phyloP scores from a whole-genome alignment of 495 filamentous ascomycete species.

The Aspergillus cavernicola region DNA sequence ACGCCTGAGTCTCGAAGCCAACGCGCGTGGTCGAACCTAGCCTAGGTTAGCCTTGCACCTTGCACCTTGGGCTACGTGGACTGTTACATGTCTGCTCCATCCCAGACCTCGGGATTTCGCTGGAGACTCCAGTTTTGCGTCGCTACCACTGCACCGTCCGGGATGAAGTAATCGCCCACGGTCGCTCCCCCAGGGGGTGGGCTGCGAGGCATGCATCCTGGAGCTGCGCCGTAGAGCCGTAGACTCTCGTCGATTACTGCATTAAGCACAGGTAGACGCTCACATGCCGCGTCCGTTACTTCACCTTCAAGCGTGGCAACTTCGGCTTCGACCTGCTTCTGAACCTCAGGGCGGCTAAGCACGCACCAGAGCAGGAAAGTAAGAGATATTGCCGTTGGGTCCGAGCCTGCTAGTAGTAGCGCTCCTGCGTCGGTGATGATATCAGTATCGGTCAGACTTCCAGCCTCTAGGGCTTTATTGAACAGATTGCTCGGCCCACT shows the following conservation, averaged over 20 bases:
- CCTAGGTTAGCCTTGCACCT: too few relatives aligned
- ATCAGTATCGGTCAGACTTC: neutral
- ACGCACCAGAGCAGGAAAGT: slow-evolving; percentile 42
- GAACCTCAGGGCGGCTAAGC: slow-evolving; percentile 26
- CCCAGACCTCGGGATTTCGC: slow-evolving; percentile 24
- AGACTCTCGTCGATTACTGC: slow-evolving; percentile 46
- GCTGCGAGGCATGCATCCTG: slow-evolving; percentile 36
- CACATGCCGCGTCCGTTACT: slow-evolving; percentile 33
- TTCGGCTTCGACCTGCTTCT: slow-evolving; percentile 39
- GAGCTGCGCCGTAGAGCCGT: slow-evolving; percentile 48
- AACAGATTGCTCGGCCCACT: neutral
- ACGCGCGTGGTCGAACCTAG: neutral
- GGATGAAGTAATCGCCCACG: slow-evolving; percentile 24
- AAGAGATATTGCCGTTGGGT: slow-evolving; percentile 45
- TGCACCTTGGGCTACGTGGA: too few relatives aligned
- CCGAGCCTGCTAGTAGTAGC: slow-evolving; percentile 45
- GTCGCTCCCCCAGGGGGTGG: slow-evolving; percentile 23
- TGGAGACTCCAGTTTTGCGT: slow-evolving; percentile 43
- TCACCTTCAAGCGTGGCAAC: slow-evolving; percentile 30
- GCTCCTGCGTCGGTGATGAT: slow-evolving; percentile 14
- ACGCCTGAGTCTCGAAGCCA: neutral
- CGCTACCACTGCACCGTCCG: slow-evolving; percentile 23
- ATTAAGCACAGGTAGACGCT: slow-evolving; percentile 38
- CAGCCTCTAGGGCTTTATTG: neutral
- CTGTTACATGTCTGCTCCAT: slow-evolving; percentile 21